Base-by-base conservation (phyloP, 2,329 filamentous ascomycete species). In the Xylaria sp. region DNA sequence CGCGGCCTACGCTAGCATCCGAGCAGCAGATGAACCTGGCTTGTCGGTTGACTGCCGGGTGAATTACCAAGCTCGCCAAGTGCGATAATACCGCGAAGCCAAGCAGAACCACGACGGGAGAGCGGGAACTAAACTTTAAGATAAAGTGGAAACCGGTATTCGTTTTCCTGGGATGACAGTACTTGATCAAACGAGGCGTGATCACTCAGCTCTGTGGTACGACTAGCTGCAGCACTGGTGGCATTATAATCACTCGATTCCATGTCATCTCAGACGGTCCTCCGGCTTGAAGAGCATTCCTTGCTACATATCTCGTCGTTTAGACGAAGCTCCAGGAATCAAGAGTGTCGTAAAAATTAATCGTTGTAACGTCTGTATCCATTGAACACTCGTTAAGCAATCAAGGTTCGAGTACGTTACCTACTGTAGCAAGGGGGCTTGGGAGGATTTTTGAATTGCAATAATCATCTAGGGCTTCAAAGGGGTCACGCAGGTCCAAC, bases 61-160 rank as follows among this genome's bases (percentile, higher is more conserved):
- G 48, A 28, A 40, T 31, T 46, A 17, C 51, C 31, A 23, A 7
- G 42, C 31, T 20, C 23, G 44, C 51, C 31, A 23, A 7, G 42
- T 40, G 31, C 23, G 44, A 53, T 44, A 53, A 53, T 53, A 40
- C 40, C 64, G 38, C 46, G 59, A 59, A 38, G 33, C 54, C 60
- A 60, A 56, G 31, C 56, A 56, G 48, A 56, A 59, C 33, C 26
- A 64, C 20, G 20, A 46, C 26, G 20, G 33, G 23, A 31, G 23
- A 26, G 11, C n/a, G 31, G 53, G 11, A 53, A 17, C n/a, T 54
- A 33, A 54, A 31, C 46, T 40, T 10, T 11, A 10, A 38, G 17
- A 17, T 15, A 49, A 64, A 5, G 36, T 59, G 38, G 33, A 33
- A 46, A 56, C 33, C 28, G 33, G 48, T 48, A 28, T 6, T 20